Evolutionary conservation across 2,329 filamentous ascomycete genomes (phyloP).

Genomic region (Hypoxylon sp.): DNA sequence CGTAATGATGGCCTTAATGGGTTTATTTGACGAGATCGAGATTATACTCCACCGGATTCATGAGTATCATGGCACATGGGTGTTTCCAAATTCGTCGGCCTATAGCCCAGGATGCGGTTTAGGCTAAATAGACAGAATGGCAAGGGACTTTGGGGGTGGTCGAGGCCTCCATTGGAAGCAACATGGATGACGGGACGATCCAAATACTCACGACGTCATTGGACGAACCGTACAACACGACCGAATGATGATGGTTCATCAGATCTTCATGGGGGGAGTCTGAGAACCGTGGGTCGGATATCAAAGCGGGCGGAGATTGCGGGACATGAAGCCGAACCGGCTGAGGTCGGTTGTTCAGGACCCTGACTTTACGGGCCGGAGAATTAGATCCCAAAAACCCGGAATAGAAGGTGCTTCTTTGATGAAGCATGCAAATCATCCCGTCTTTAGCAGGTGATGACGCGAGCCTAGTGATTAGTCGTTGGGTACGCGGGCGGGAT

Average conservation of each 20-base stretch:
- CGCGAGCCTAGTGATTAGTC: slow-evolving; percentile 11
- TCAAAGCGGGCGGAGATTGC: slow-evolving; percentile 44
- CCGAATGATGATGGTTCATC: slow-evolving; percentile 26
- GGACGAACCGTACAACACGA: slow-evolving; percentile 17
- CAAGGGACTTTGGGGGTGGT: slow-evolving; percentile 23
- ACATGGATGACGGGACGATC: slow-evolving; percentile 29
- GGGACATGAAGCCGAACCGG: slow-evolving; percentile 44
- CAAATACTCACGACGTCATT: slow-evolving; percentile 37
- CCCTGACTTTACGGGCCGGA: slow-evolving; percentile 33
- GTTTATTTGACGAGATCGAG: slow-evolving; percentile 16
- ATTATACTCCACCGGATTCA: slow-evolving; percentile 14
- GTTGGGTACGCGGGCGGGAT: slow-evolving; percentile 21
- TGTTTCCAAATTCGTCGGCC: slow-evolving; percentile 26
- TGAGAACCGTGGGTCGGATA: slow-evolving; percentile 37
- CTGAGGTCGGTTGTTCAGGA: slow-evolving; percentile 42
- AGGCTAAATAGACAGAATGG: slow-evolving; percentile 39
- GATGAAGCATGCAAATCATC: slow-evolving; percentile 21
- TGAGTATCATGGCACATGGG: slow-evolving; percentile 23
- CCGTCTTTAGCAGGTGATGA: slow-evolving; percentile 17
- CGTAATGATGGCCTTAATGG: slow-evolving; percentile 23
- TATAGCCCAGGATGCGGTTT: slow-evolving; percentile 25
- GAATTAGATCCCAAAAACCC: slow-evolving; percentile 23
- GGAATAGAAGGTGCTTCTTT: slow-evolving; percentile 24
- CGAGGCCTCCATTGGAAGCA: slow-evolving; percentile 34
- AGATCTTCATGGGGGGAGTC: slow-evolving; percentile 28